Evolutionary conservation across 2,329 filamentous ascomycete species (phyloP).

Genomic region (Septoria petroselini): DNA sequence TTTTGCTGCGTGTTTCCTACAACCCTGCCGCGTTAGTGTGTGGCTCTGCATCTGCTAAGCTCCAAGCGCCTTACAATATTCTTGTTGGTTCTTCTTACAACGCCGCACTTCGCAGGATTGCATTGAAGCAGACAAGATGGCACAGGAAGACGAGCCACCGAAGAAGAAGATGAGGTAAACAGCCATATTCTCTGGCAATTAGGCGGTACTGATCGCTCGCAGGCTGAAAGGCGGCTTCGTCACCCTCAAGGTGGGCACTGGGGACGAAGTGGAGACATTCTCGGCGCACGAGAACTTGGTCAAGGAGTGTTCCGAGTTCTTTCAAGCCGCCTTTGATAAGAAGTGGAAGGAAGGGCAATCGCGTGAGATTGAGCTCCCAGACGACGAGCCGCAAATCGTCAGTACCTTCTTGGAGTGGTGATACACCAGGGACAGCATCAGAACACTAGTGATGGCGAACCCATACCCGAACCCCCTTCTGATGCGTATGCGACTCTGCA

Average conservation of each 20-base stretch:
- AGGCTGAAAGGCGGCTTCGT: slow-evolving; percentile 7
- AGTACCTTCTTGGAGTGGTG: background rate
- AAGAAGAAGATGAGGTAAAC: too few species aligned
- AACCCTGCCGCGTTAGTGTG: too few species aligned
- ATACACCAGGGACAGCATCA: too few species aligned
- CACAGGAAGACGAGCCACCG: too few species aligned
- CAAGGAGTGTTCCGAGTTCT: slow-evolving; percentile 4
- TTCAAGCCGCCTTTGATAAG: slow-evolving; percentile 8
- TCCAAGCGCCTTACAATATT: too few species aligned
- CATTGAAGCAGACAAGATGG: too few species aligned
- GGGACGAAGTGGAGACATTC: background rate
- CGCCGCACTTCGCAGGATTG: too few species aligned
- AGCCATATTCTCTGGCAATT: background rate
- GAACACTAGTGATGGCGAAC: too few species aligned
- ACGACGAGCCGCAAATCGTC: slow-evolving; percentile 2
- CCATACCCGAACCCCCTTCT: too few species aligned
- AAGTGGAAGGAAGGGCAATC: slow-evolving; percentile 15
- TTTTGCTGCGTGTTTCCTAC: too few species aligned
- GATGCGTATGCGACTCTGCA: background rate
- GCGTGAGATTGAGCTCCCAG: slow-evolving; percentile 6
- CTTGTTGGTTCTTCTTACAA: too few species aligned
- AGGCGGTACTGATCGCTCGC: background rate
- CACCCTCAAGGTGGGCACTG: slow-evolving; percentile 7
- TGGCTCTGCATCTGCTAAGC: too few species aligned
- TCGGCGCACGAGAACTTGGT: slow-evolving; percentile 14